These are phyloP conservation scores for Phytophthora sp. DNA, from an alignment of 352 stramenopile species.

Conservation along the genomic window DNA sequence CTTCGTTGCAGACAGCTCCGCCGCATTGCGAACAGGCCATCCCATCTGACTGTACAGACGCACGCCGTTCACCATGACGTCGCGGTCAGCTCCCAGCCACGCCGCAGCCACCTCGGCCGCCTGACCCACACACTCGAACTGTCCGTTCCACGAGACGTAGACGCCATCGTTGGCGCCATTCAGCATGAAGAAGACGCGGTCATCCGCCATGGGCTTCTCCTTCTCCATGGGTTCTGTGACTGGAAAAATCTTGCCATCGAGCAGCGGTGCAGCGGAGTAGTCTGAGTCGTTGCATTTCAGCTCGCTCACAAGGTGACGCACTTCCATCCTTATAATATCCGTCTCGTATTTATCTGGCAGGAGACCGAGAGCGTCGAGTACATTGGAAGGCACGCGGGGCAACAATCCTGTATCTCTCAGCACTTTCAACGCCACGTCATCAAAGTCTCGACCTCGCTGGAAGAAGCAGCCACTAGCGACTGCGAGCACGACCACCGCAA, in stretches of 20 bases:
- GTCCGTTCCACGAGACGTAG: constrained; percentile 81
- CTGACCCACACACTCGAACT: constrained; percentile 63
- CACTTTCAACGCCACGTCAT: constrained; percentile 22
- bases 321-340: constrained; percentile 48
- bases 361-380: constrained; percentile 5
- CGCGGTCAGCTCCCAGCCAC: constrained; percentile 70
- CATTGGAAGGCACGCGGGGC: background rate
- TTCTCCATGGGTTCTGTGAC: constrained; percentile 69
- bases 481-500: constrained; percentile 17
- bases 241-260: constrained; percentile 38
- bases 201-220: constrained; percentile 20
- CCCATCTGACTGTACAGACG: constrained; percentile 79
- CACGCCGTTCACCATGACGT: constrained; percentile 73
- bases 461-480: constrained; percentile 16
- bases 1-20: constrained; percentile 54
- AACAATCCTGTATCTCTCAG: constrained; percentile 17
- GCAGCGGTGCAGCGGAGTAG: constrained; percentile 43
- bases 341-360: constrained; percentile 68
- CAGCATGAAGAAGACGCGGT: constrained; percentile 87
- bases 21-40: constrained; percentile 50
- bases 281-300: constrained; percentile 41
- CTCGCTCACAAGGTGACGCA: constrained; percentile 46
- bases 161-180: constrained; percentile 82
- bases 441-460: constrained; percentile 10
- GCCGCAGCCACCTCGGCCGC: constrained; percentile 51